Evolutionary conservation across 2,329 filamentous ascomycete species (phyloP).

Genomic region (Colletotrichum shisoi): DNA sequence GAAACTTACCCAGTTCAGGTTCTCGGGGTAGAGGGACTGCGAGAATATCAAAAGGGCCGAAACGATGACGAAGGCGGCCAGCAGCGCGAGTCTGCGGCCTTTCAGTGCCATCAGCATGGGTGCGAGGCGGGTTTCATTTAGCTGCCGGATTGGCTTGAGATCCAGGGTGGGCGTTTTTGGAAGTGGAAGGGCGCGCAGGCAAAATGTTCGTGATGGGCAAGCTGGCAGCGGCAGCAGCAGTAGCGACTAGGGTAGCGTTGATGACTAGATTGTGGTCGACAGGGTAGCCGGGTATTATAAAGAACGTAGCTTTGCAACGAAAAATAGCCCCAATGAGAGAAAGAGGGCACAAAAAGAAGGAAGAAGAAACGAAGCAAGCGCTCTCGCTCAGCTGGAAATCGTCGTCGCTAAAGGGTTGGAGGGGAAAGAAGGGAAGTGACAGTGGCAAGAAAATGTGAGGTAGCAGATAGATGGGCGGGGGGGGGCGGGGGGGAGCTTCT

Average conservation of each 20-base stretch:
- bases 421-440: conserved; percentile 2
- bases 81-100: conserved; percentile 37
- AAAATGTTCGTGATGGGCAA: conserved; percentile 2
- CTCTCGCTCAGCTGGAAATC: conserved; percentile 16
- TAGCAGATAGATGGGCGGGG: conserved; percentile 7
- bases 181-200: conserved; percentile 11
- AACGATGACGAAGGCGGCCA: conserved; percentile 29
- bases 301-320: conserved; percentile 22
- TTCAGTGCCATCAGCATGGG: conserved; percentile 37
- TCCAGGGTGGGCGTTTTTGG: conserved; percentile 24
- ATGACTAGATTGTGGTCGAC: conserved; percentile 10
- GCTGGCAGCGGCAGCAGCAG: neutral
- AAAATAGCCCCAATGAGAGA: conserved; percentile 11
- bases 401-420: conserved; percentile 20
- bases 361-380: conserved; percentile 8
- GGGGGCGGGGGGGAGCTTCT: neutral
- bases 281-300: conserved; percentile 30
- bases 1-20: conserved; percentile 38
- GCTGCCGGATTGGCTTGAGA: conserved; percentile 35
- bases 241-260: neutral
- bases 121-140: conserved; percentile 33
- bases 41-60: conserved; percentile 34
- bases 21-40: conserved; percentile 33
- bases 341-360: conserved; percentile 9
- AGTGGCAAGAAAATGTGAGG: conserved; percentile 27